Evolutionary conservation across 495 filamentous ascomycete genomes (phyloP), one percentile per base, ranked within the genome.

Genomic region (Hypomontagnella monticulosa): DNA sequence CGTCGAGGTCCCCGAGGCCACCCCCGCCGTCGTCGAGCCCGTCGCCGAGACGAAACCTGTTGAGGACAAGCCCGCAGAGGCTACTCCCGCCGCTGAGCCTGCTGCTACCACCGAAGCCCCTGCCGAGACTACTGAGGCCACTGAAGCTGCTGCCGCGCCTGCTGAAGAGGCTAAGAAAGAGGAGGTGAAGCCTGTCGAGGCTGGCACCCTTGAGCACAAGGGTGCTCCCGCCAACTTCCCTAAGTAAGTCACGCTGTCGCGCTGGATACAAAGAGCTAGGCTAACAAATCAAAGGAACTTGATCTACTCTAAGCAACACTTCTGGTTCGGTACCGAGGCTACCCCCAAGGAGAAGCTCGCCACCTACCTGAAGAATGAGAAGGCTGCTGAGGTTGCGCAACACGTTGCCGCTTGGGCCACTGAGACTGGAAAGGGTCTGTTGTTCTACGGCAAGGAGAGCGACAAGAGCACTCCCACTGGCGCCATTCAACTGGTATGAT

Each of bases 361-460:
- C 62, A 78, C 78, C 63, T 98, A 91, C 81, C 84, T 96, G 71
- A 88, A 89, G 78, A 88, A 88, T 69, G 95, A 96, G 84, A 96
- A 97, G 89, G 79, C 89, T 43, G 76, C 81, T 37, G 88, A 91
- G 11, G 78, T 89, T 61, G 90, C 90, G 63, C 88, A 94, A 79
- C 86, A 91, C 50, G 90, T 87, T 67, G 89, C 87, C 69, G 89
- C 95, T 40, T 96, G 96, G 90, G 92, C 93, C 55, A 88, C 84
- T 62, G 87, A 96, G 80, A 98, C 95, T 59, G 93, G 95, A 72
- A 97, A 96, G 85, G 95, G 95, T 78, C 89, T 99, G 5, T 81
- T 97, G 33, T 96, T 95, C 84, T 92, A 91, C 78, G 87, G 88
- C 77, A 97, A 97, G 89, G 86, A 90, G 69, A 85, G 88, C 54